A percentile compares a stretch with the other conserved stretches of the same genome.
phyloP scores from a whole-genome alignment of 257 asterid genomes.

The Jaltomata sinuosa region DNA sequence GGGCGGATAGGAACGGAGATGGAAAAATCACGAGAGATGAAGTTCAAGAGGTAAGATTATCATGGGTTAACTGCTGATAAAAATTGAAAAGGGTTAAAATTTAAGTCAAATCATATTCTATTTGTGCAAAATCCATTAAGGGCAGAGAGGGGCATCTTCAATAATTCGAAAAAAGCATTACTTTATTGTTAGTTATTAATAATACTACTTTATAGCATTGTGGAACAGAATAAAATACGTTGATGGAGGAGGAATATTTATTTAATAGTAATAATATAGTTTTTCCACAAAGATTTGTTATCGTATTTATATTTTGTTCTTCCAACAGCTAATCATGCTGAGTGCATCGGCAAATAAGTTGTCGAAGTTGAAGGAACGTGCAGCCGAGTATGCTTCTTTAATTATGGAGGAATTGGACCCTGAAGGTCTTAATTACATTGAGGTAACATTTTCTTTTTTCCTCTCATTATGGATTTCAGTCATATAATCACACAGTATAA shows the following conservation, averaged over 20 bases:
- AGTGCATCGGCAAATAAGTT: conserved; percentile 93
- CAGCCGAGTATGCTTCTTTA: conserved; percentile 66
- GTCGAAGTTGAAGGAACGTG: conserved; percentile 80
- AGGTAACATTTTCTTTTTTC: conserved; percentile 36
- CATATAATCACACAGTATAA: background rate
- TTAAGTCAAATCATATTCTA: conserved; percentile 26
- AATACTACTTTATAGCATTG: background rate
- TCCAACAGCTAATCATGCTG: conserved; percentile 72
- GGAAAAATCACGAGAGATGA: conserved; percentile 86
- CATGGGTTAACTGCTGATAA: conserved; percentile 2
- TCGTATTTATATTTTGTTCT: background rate
- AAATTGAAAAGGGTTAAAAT: background rate
- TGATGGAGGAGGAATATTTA: background rate
- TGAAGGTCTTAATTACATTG: conserved; percentile 71
- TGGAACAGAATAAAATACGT: background rate
- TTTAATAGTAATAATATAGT: background rate
- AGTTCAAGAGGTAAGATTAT: conserved; percentile 64
- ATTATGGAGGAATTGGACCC: conserved; percentile 97
- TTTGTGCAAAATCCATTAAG: background rate
- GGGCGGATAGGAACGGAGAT: conserved; percentile 89
- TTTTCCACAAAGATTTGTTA: background rate
- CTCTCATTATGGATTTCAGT: background rate
- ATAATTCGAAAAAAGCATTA: background rate
- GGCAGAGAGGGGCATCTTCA: background rate
- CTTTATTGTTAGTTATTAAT: background rate